Conservation (phyloP, 1,139 yeast species). For the Geotrichum reessii region DNA sequence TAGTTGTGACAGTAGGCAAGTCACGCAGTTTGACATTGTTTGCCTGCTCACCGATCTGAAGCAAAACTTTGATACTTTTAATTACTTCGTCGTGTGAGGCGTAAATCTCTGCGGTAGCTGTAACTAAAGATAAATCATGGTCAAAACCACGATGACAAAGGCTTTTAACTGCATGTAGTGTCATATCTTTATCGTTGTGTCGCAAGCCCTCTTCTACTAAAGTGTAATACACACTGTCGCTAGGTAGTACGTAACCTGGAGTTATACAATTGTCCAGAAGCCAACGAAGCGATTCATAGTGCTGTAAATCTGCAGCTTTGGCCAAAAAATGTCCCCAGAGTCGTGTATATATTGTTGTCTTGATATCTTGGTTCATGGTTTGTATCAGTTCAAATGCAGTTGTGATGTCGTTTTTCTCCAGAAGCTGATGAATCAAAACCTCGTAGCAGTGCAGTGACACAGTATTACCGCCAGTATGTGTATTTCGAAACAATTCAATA, state of each 20-base stretch:
- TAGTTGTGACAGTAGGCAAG: constrained; percentile 2
- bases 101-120: constrained; percentile 9
- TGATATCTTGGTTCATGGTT: constrained; percentile 19
- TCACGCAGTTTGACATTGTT: constrained; percentile 6
- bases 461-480: constrained; percentile 23
- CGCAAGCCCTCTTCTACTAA: constrained; percentile 29
- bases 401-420: constrained; percentile 30
- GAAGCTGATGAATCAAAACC: constrained; percentile 28
- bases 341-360: constrained; percentile 27
- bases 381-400: constrained; percentile 29
- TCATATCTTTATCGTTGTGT: constrained; percentile 24
- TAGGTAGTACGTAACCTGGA: constrained; percentile 32
- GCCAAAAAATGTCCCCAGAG: constrained; percentile 35
- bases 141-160: constrained; percentile 10
- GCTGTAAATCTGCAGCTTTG: constrained; percentile 24
- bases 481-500: constrained; percentile 26
- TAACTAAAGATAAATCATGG: constrained; percentile 5
- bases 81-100: constrained; percentile 2
- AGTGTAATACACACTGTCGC: constrained; percentile 29
- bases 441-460: constrained; percentile 27
- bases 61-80: constrained; percentile 5
- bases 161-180: constrained; percentile 3
- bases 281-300: constrained; percentile 31
- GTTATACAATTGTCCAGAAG: constrained; percentile 29
- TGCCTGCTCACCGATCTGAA: constrained; percentile 10